Percentiles rank a stretch among this genome's conserved stretches.
These are phyloP conservation scores for Sclerotinia minor DNA, from an alignment of 2,329 filamentous ascomycete species.

Conservation along the genomic window DNA sequence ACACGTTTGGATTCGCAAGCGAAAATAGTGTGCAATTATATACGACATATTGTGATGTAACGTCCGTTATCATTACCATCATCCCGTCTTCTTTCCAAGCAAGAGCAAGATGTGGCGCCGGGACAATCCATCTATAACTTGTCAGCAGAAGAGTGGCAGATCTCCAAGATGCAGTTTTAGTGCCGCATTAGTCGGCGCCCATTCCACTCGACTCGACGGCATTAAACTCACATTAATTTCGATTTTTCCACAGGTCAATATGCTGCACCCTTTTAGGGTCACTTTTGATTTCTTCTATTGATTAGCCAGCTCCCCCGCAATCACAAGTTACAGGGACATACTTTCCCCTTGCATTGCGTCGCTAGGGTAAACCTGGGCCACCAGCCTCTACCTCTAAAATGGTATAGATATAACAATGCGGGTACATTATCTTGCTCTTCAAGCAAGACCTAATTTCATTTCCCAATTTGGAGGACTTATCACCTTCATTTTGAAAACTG, in stretches of 20 bases:
- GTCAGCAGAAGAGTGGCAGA: not conserved
- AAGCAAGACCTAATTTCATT: not conserved
- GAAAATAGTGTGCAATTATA: not conserved
- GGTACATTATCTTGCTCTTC: not conserved
- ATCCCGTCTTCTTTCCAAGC: not conserved
- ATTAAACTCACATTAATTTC: not conserved
- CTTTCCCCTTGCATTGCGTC: conserved; percentile 2
- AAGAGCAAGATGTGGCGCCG: too few species aligned
- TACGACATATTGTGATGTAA: conserved; percentile 3
- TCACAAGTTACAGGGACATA: not conserved
- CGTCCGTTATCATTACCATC: conserved; percentile 2
- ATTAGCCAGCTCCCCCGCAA: not conserved
- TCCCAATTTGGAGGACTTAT: not conserved
- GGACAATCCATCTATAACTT: not conserved
- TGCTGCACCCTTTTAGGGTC: not conserved
- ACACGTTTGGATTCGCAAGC: not conserved
- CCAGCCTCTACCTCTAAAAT: not conserved
- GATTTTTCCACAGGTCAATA: not conserved
- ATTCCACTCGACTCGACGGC: not conserved
- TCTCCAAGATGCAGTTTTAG: not conserved
- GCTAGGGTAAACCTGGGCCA: not conserved
- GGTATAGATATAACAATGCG: not conserved
- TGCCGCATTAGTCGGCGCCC: not conserved
- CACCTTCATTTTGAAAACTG: not conserved
- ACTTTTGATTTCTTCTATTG: not conserved